These are phyloP conservation scores for Saitozyma podzolica DNA, from an alignment of 768 basidiomycete genomes.

Conservation along the genomic window DNA sequence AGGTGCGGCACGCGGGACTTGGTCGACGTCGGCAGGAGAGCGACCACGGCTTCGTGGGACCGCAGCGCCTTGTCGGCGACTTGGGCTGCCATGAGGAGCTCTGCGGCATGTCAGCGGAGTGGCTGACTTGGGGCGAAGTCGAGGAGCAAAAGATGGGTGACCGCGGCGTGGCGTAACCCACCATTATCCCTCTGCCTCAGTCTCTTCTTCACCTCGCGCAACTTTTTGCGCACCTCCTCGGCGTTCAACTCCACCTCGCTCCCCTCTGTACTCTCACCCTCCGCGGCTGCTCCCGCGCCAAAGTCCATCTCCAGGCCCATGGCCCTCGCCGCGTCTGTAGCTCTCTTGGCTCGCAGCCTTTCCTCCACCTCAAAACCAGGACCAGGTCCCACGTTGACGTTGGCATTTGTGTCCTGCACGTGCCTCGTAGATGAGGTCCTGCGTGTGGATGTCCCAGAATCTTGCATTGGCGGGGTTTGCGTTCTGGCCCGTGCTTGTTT, in stretches of 20 bases:
- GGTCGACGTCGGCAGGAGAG: slow-evolving; percentile 17
- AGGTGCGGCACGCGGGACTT: slow-evolving; percentile 16
- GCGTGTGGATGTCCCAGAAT: slow-evolving; percentile 13
- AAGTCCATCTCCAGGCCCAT: slow-evolving; percentile 28
- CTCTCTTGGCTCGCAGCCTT: slow-evolving; percentile 15
- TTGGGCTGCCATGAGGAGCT: slow-evolving; percentile 39
- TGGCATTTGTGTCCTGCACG: background rate
- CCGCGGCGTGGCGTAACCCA: slow-evolving; percentile 8
- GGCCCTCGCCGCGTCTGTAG: slow-evolving; percentile 22
- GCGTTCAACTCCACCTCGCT: slow-evolving; percentile 27
- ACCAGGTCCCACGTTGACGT: background rate
- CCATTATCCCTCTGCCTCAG: slow-evolving; percentile 33
- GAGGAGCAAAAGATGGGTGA: background rate
- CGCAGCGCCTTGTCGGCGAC: slow-evolving; percentile 35
- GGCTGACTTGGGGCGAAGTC: background rate
- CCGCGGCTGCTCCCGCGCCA: slow-evolving; percentile 6
- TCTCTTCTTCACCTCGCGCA: slow-evolving; percentile 18
- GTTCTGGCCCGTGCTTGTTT: background rate
- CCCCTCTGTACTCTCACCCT: slow-evolving; percentile 11
- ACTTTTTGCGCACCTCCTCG: slow-evolving; percentile 13
- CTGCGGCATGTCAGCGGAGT: slow-evolving; percentile 15
- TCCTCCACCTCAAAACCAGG: slow-evolving; percentile 13
- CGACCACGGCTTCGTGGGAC: slow-evolving; percentile 30
- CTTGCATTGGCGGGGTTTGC: slow-evolving; percentile 12
- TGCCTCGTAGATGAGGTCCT: background rate